Conservation (phyloP, 306 rosid genomes). For the apple (Malus domestica) region DNA sequence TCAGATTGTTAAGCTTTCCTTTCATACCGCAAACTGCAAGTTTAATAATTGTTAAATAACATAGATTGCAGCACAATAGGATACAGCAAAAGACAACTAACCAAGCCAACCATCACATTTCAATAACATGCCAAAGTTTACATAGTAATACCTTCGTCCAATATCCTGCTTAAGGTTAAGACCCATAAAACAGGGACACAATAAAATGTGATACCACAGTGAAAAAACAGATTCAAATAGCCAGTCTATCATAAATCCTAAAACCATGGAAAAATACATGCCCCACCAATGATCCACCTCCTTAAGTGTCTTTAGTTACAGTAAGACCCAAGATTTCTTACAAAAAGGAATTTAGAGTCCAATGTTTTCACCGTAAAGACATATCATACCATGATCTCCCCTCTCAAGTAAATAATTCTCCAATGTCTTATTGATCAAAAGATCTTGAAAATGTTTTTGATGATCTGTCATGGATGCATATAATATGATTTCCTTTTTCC, state of each 20-base stretch:
- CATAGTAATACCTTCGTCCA: background rate
- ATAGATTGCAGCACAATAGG: background rate
- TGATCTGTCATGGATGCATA: constrained; percentile 82
- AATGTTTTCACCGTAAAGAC: background rate
- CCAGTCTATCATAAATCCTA: background rate
- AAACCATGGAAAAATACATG: background rate
- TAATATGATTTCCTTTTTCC: constrained; percentile 82
- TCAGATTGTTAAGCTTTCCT: constrained; percentile 47
- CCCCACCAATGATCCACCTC: background rate
- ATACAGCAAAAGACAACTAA: background rate
- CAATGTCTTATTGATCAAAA: constrained; percentile 60
- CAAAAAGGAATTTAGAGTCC: background rate
- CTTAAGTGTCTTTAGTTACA: background rate
- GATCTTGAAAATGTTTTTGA: constrained; percentile 81
- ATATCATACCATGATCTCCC: constrained; percentile 29
- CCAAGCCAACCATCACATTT: background rate
- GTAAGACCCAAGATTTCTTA: background rate
- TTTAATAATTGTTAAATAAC: background rate
- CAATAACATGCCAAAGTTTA: background rate
- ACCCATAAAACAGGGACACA: background rate
- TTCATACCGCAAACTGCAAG: constrained; percentile 37
- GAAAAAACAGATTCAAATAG: too few relatives aligned
- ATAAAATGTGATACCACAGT: background rate
- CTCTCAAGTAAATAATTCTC: constrained; percentile 38
- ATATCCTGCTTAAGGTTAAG: background rate